phyloP scores from a whole-genome alignment of 768 basidiomycete species.

The Suillus decipiens region DNA sequence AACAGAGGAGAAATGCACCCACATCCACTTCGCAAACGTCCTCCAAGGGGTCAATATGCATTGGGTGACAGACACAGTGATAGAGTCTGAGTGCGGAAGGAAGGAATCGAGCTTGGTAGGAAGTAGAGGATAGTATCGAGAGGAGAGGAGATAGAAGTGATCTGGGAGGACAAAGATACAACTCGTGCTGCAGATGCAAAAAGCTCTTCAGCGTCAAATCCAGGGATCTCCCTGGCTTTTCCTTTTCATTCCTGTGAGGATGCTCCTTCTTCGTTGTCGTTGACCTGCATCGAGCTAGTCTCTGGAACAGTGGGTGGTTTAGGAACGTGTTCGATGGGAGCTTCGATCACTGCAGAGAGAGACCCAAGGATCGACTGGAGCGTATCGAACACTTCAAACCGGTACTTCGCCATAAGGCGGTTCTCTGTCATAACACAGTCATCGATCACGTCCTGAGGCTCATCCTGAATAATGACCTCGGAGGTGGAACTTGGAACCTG shows the following conservation, averaged over 20 bases:
- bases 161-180: slow-evolving; percentile 33
- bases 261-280: neutral
- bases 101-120: slow-evolving; percentile 36
- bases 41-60: slow-evolving; percentile 36
- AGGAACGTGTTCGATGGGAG: neutral
- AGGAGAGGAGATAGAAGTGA: slow-evolving; percentile 43
- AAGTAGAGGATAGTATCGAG: slow-evolving; percentile 35
- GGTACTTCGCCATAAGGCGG: slow-evolving; percentile 5
- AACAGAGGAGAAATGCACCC: neutral
- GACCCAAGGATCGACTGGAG: slow-evolving; percentile 3
- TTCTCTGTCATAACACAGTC: neutral
- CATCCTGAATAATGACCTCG: neutral
- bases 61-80: slow-evolving; percentile 27
- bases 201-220: slow-evolving; percentile 15
- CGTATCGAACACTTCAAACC: slow-evolving; percentile 12
- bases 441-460: neutral
- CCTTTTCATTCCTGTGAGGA: slow-evolving; percentile 31
- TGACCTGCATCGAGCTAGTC: neutral
- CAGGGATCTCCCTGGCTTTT: slow-evolving; percentile 34
- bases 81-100: slow-evolving; percentile 15
- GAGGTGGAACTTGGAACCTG: neutral
- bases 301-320: slow-evolving; percentile 6
- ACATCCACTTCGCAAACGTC: slow-evolving; percentile 26
- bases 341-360: neutral
- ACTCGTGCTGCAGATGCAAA: slow-evolving; percentile 17